phyloP scores from a whole-genome alignment of 2,329 filamentous ascomycete genomes.

The Beauveria rudraprayagi region DNA sequence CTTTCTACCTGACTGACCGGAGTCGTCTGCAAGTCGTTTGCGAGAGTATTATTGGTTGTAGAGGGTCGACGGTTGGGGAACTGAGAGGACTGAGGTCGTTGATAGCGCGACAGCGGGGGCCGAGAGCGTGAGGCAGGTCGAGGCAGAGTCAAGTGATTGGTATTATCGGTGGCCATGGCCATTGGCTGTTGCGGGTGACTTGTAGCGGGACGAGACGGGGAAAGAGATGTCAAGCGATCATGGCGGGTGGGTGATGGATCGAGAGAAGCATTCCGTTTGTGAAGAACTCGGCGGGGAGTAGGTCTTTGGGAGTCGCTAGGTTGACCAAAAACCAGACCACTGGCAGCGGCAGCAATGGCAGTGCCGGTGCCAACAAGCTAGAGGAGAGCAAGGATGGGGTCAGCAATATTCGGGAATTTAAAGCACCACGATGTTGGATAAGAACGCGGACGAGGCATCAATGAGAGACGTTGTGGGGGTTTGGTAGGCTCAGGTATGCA shows the following conservation, averaged over 20 bases:
- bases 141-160: constrained; percentile 16
- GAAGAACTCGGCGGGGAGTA: constrained; percentile 17
- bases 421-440: neutral
- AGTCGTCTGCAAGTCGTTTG: neutral
- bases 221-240: constrained; percentile 3
- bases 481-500: constrained; percentile 5
- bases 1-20: constrained; percentile 26
- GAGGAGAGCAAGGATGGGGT: constrained; percentile 2
- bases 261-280: constrained; percentile 11
- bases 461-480: neutral
- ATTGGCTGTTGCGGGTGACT: neutral
- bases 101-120: constrained; percentile 30
- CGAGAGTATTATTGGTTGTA: neutral
- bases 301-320: constrained; percentile 33
- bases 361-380: constrained; percentile 56
- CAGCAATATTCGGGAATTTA: neutral
- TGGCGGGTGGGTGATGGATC: constrained; percentile 12
- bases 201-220: neutral
- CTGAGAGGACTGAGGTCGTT: constrained; percentile 32
- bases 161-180: neutral
- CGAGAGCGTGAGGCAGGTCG: constrained; percentile 25
- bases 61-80: constrained; percentile 14
- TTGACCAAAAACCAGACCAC: constrained; percentile 52
- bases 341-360: constrained; percentile 52
- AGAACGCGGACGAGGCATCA: neutral